Evolutionary conservation across 129 eudicot species (phyloP), one percentile per base, ranked within the genome.

Genomic region (Tanacetum coccineum): DNA sequence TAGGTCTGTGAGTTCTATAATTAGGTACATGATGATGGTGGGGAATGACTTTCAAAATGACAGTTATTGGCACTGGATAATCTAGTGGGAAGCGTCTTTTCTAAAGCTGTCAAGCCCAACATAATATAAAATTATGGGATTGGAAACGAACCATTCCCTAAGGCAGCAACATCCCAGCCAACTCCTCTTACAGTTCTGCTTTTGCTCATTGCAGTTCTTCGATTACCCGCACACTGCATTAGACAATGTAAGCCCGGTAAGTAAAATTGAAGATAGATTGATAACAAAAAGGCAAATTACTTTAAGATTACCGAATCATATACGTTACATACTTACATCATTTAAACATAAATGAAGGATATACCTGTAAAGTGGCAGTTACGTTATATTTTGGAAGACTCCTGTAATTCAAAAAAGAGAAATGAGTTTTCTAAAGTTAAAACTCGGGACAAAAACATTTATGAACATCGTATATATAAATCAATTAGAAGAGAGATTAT

Each of bases 141-240:
- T 56, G 10, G 73, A 67, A 5, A 67, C 87, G 53, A 49, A 89
- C 99, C 99, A 83, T 93, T 93, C 78, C 99, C 99, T 69, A 93
- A 68, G 21, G 99, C 96, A 42, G 92, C 66, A 76, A 87, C 71
- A 68, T 86, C 99, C 99, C 99, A 93, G 19, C 99, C 99, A 82
- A 93, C 99, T 84, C 99, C 99, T 77, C 76, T 93, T 68, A 93
- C 99, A 62, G 82, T 84, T 74, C 84, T 81, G 62, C 73, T 79
- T 67, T 93, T 84, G 93, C 99, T 93, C 99, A 93, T 93, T 61
- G 99, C 99, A 54, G 99, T 93, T 80, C 99, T 86, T 70, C 99
- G 76, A 57, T 93, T 93, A 53, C 96, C 96, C 80, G 99, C 99
- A 82, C 99, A 93, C 95, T 93, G 75, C 49, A 77, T 54, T 61